Evolutionary conservation across 495 filamentous ascomycete species (phyloP).

Genomic region (Hypomontagnella monticulosa): DNA sequence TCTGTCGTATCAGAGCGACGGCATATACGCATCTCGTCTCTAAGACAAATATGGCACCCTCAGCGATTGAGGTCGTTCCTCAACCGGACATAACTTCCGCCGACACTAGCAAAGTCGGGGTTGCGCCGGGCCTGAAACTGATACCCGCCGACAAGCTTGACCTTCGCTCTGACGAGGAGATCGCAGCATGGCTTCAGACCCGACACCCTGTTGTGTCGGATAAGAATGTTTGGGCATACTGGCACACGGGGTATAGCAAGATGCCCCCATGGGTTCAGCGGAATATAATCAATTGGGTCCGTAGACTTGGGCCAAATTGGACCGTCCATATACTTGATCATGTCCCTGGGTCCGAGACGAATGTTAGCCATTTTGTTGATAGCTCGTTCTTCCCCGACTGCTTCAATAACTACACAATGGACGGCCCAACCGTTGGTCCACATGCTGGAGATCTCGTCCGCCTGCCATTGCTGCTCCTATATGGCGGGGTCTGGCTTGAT

Average conservation of each 20-base stretch:
- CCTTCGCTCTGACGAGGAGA: constrained; percentile 41
- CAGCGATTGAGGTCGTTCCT: constrained; percentile 15
- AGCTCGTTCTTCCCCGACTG: constrained; percentile 46
- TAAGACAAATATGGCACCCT: constrained; percentile 30
- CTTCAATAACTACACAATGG: constrained; percentile 50
- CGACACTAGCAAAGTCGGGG: constrained; percentile 14
- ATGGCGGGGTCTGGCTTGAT: constrained; percentile 55
- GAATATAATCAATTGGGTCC: constrained; percentile 50
- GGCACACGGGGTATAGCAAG: constrained; percentile 48
- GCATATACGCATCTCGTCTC: neutral
- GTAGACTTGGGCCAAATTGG: constrained; percentile 44
- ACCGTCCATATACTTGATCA: constrained; percentile 45
- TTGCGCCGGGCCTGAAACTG: constrained; percentile 36
- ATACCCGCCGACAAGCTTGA: constrained; percentile 39
- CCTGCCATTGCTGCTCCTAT: constrained; percentile 47
- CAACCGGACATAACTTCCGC: constrained; percentile 12
- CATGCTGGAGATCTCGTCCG: constrained; percentile 52
- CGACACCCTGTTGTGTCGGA: constrained; percentile 49
- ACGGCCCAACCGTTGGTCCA: constrained; percentile 44
- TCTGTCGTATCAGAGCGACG: neutral
- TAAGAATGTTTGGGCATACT: constrained; percentile 58
- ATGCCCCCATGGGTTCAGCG: constrained; percentile 51
- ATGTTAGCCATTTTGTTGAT: constrained; percentile 42
- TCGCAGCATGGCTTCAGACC: constrained; percentile 37
- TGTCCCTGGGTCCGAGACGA: constrained; percentile 38